Evolutionary conservation across 2,329 filamentous ascomycete species (phyloP).

Genomic region (Zarea fungicola): DNA sequence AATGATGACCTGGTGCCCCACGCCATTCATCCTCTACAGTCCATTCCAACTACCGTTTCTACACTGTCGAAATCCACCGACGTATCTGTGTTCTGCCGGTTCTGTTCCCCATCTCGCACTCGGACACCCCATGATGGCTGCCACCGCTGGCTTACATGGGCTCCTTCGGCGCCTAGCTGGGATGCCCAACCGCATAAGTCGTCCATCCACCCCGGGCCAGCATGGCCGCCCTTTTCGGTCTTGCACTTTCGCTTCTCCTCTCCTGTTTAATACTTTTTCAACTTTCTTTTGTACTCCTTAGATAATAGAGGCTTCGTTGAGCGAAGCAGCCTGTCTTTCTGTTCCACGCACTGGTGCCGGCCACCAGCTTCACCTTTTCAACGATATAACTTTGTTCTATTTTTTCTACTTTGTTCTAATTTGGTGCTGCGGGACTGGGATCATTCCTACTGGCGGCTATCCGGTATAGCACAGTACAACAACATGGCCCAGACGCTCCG

Average conservation of each 20-base stretch:
- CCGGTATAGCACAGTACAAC: constrained; percentile 10
- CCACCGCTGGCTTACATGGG: neutral
- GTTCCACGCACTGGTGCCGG: constrained; percentile 29
- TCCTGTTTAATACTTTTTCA: constrained; percentile 26
- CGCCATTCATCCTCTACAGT: constrained; percentile 1
- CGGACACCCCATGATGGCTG: constrained; percentile 7
- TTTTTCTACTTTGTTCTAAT: constrained; percentile 5
- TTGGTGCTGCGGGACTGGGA: constrained; percentile 5
- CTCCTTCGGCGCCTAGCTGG: constrained; percentile 3
- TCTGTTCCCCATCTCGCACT: constrained; percentile 3
- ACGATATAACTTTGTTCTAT: constrained; percentile 16
- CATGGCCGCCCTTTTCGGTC: constrained; percentile 20
- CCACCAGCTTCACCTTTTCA: constrained; percentile 25
- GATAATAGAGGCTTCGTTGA: constrained; percentile 37
- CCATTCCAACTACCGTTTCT: neutral
- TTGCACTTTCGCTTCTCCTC: constrained; percentile 29
- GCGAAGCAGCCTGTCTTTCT: constrained; percentile 39
- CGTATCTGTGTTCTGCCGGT: neutral
- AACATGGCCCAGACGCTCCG: constrained; percentile 10
- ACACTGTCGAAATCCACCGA: neutral
- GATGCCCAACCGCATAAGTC: constrained; percentile 15
- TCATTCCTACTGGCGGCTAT: constrained; percentile 8
- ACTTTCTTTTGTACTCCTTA: constrained; percentile 20
- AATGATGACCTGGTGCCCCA: constrained; percentile 1
- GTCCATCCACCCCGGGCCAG: constrained; percentile 12